Base-by-base conservation (phyloP, 805 yeast genomes). In the Dipodascus albidus region DNA sequence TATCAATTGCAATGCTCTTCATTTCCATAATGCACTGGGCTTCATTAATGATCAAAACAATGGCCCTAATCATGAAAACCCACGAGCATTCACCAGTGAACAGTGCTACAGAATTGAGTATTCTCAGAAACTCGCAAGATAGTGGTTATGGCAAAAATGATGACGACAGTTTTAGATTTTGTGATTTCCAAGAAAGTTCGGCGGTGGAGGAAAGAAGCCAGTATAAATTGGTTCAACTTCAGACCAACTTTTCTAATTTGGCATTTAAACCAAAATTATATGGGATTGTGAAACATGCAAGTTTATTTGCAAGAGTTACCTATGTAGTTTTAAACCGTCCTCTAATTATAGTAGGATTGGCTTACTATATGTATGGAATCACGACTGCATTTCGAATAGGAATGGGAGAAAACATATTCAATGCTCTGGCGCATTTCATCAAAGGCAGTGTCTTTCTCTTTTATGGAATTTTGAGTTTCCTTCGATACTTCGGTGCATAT, bases 381-480 rank as follows among this genome's bases (percentile, higher is more conserved):
- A 87, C 88, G 3, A 82, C 85, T 3, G 85, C 86, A 48, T 78
- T 77, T 52, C 64, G 83, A 44, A 67, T 89, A 62, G 98, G 96
- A 42, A 70, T 78, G 67, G 90, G 81, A 2, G 64, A 61, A 11
- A 72, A 73, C 20, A 83, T 90, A 14, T 91, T 87, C 71, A 88
- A 87, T 61, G 68, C 91, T 52, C 74, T 91, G 54, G 99, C 99
- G 1, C 99, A 91, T 69, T 87, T 88, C 76, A 91, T 91, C 67
- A 91, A 91, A 68, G 99, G 99, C 56, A 93, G 91, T 23, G 93
- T 91, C 1, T 91, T 91, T 64, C 75, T 88, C 55, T 58, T 74
- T 3, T 70, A 85, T 42, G 99, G 99, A 20, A 56, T 90, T 4
- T 65, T 89, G 3, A 78, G 95, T n/a, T 73, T 93, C 42, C 85